Evolutionary conservation across 2,329 filamentous ascomycete species (phyloP).

Genomic region (Hypoxylon sp.): DNA sequence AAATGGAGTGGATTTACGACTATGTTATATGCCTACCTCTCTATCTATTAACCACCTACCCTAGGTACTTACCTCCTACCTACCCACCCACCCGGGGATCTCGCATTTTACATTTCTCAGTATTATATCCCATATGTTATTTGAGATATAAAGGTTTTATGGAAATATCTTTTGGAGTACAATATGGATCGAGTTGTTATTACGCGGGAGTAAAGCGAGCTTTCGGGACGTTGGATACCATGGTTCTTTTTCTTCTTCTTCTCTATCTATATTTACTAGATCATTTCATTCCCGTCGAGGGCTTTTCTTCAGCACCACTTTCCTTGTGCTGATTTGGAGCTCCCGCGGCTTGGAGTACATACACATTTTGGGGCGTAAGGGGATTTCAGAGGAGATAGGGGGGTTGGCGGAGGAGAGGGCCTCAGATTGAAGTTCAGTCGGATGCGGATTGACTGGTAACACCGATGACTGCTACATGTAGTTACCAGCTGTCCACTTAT

Average conservation of each 20-base stretch:
- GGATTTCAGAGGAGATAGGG: neutral
- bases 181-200: constrained; percentile 11
- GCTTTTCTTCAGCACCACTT: constrained; percentile 9
- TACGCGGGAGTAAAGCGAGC: constrained; percentile 14
- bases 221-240: constrained; percentile 21
- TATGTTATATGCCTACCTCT: neutral
- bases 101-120: constrained; percentile 6
- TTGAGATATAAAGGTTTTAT: constrained; percentile 8
- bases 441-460: neutral
- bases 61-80: neutral
- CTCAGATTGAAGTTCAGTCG: constrained; percentile 6
- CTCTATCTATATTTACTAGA: constrained; percentile 23
- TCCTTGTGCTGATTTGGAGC: constrained; percentile 17
- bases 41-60: neutral
- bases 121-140: constrained; percentile 33
- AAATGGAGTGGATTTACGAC: neutral
- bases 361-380: constrained; percentile 4
- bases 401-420: constrained; percentile 1
- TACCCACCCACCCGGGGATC: neutral
- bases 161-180: constrained; percentile 15
- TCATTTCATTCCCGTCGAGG: constrained; percentile 28
- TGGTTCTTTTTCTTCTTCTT: constrained; percentile 12
- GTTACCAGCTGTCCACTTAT: neutral
- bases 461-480: neutral
- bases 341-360: constrained; percentile 13